Conservation (phyloP, 2,329 filamentous ascomycete species). For the Aspergillus arachidicola region DNA sequence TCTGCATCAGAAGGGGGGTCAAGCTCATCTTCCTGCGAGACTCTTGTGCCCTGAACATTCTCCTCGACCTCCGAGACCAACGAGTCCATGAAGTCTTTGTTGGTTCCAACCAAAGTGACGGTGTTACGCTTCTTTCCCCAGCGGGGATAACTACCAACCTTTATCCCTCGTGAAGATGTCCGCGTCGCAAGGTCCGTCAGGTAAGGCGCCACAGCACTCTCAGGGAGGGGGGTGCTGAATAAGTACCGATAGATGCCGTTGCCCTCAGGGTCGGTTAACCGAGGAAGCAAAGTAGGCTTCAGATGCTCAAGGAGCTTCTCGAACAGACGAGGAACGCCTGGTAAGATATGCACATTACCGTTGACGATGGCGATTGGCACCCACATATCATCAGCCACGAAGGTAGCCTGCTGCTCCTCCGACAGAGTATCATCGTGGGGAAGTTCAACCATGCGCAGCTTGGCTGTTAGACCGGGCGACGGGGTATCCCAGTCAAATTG, state of each 20-base stretch:
- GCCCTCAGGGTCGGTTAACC: constrained; percentile 76
- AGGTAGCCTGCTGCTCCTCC: constrained; percentile 72
- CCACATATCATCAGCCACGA: constrained; percentile 81
- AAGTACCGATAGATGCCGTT: constrained; percentile 78
- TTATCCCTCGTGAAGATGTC: constrained; percentile 76
- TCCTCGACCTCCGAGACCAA: constrained; percentile 76
- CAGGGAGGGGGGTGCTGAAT: constrained; percentile 83
- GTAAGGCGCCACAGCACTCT: constrained; percentile 82
- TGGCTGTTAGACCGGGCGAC: constrained; percentile 75
- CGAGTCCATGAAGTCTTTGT: constrained; percentile 75
- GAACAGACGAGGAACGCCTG: constrained; percentile 85
- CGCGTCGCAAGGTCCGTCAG: constrained; percentile 76
- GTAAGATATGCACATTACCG: constrained; percentile 89
- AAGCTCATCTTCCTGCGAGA: constrained; percentile 71
- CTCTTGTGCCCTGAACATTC: constrained; percentile 72
- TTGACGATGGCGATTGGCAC: constrained; percentile 88
- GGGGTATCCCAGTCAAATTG: constrained; percentile 84
- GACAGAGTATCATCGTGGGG: constrained; percentile 71
- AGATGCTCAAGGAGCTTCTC: constrained; percentile 76
- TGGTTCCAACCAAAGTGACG: constrained; percentile 80
- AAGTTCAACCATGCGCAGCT: constrained; percentile 86
- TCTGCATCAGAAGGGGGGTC: constrained; percentile 50
- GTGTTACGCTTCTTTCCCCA: constrained; percentile 89
- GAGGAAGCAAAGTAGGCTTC: constrained; percentile 69
- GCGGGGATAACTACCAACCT: constrained; percentile 92